phyloP scores from a whole-genome alignment of 768 basidiomycete genomes.

The Hortiboletus campestris region DNA sequence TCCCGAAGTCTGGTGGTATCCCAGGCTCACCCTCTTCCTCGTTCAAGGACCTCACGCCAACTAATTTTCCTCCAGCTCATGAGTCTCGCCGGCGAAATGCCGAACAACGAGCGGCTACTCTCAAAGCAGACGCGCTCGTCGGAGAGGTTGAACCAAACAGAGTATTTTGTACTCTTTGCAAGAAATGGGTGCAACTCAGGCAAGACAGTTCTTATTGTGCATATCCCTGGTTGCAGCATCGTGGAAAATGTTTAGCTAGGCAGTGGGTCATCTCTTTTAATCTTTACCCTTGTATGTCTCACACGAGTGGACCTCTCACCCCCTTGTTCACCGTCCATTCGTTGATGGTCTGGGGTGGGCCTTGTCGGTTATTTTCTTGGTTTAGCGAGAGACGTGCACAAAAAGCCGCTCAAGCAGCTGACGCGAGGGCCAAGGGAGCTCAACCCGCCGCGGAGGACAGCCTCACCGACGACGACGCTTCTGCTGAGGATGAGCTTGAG shows the following conservation, averaged over 20 bases:
- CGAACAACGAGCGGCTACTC: slow-evolving; percentile 71
- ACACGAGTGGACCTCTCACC: slow-evolving; percentile 8
- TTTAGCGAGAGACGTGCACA: slow-evolving; percentile 55
- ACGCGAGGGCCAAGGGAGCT: slow-evolving; percentile 40
- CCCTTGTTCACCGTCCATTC: background rate
- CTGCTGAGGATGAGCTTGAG: slow-evolving; percentile 36
- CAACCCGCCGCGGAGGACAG: slow-evolving; percentile 27
- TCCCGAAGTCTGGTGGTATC: slow-evolving; percentile 16
- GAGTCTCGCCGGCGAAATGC: slow-evolving; percentile 75
- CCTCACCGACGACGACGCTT: slow-evolving; percentile 30
- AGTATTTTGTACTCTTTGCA: slow-evolving; percentile 72
- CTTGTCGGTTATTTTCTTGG: background rate
- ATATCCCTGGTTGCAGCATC: slow-evolving; percentile 80
- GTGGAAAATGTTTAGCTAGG: slow-evolving; percentile 70
- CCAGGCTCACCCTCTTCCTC: slow-evolving; percentile 36
- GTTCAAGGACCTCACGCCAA: slow-evolving; percentile 58
- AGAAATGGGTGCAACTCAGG: slow-evolving; percentile 80
- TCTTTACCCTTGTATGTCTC: background rate
- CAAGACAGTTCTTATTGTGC: slow-evolving; percentile 79
- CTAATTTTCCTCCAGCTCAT: slow-evolving; percentile 53
- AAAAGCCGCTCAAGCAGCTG: slow-evolving; percentile 52
- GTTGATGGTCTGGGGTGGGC: background rate
- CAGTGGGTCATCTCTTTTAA: slow-evolving; percentile 46
- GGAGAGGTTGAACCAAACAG: slow-evolving; percentile 70
- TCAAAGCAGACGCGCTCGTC: slow-evolving; percentile 64